Percentiles rank a stretch among this genome's conserved stretches.
Evolutionary conservation across 2,329 filamentous ascomycete species (phyloP).

Genomic region (Fusarium floridanum): DNA sequence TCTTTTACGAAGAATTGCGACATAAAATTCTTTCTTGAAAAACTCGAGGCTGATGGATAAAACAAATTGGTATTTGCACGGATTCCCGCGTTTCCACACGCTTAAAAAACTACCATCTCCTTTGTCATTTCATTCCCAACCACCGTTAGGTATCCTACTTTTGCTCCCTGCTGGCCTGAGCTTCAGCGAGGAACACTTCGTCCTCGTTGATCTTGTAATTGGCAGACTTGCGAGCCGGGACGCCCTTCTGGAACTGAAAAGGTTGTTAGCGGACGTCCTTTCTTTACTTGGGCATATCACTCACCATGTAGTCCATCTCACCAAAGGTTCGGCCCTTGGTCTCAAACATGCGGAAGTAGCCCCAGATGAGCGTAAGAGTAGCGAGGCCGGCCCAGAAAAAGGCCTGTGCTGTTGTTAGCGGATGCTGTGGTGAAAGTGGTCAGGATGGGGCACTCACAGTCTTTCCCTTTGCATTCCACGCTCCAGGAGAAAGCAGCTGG

Average conservation of each 20-base stretch:
- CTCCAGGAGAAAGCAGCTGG: conserved; percentile 54
- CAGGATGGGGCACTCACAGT: conserved; percentile 43
- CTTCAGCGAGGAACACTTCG: conserved; percentile 47
- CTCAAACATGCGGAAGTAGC: conserved; percentile 59
- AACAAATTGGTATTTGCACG: conserved; percentile 25
- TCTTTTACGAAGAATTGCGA: not conserved
- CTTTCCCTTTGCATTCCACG: conserved; percentile 57
- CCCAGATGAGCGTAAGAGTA: conserved; percentile 55
- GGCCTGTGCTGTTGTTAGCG: conserved; percentile 44
- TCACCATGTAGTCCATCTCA: conserved; percentile 59
- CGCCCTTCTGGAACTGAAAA: conserved; percentile 51
- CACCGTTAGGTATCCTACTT: conserved; percentile 1
- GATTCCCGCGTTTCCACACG: not conserved
- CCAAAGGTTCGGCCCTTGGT: conserved; percentile 60
- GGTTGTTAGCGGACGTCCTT: conserved; percentile 22
- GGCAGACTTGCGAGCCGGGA: conserved; percentile 56
- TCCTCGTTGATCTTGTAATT: conserved; percentile 53
- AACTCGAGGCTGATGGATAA: not conserved
- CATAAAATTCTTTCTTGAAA: not conserved
- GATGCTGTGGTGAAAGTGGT: not conserved
- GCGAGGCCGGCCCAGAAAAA: conserved; percentile 58
- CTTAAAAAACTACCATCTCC: not conserved
- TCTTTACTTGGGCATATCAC: not conserved
- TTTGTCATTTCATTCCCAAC: conserved; percentile 1
- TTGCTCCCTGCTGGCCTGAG: conserved; percentile 29